Evolutionary conservation across 2,329 filamentous ascomycete genomes (phyloP), one percentile per base, ranked within the genome.

Genomic region (Xylaria polymorpha): DNA sequence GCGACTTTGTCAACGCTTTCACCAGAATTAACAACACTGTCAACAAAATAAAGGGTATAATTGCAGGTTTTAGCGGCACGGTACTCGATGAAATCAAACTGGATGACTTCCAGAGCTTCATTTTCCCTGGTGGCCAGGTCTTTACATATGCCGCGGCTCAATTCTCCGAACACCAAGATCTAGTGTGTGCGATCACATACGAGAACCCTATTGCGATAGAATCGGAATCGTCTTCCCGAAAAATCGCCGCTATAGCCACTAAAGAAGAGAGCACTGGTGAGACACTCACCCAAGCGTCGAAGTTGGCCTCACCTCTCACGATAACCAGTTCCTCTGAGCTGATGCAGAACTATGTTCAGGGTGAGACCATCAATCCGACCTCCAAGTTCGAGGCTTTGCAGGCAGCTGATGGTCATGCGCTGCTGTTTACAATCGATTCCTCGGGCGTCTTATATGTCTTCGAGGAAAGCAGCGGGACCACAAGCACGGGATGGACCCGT

Each of bases 381-480:
- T 35, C 43, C 32, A 59, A 29, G 15, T 65, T 65, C 32, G 44
- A 65, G 35, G 62, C 62, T 43, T 44, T 65, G 18, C 62, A 65
- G 9, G 25, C 62, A 29, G 29, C 62, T 15, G 59, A 53, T 15
- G 62, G 62, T 20, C 62, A 51, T 43, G 32, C 51, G 1, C 12
- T 65, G n/a, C 62, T 65, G 15, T 65, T 65, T 55, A 25, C 55
- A 6, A 58, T 65, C 18, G 62, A 65, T 18, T 51, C 62, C 12
- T 44, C 41, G 35, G 62, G 55, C 2, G 44, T 20, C 55, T 59
- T 65, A 6, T 55, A 37, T 37, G 43, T 32, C 39, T 53, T 65
- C 44, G 41, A 51, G 32, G 62, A 65, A 12, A 55, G 59, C 25
- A 65, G 43, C 32, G 62, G 62, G 15, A 48, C 56, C 39, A 25